Evolutionary conservation across 75 land plant genomes (phyloP).

Genomic region (Pinus tabuliformis): DNA sequence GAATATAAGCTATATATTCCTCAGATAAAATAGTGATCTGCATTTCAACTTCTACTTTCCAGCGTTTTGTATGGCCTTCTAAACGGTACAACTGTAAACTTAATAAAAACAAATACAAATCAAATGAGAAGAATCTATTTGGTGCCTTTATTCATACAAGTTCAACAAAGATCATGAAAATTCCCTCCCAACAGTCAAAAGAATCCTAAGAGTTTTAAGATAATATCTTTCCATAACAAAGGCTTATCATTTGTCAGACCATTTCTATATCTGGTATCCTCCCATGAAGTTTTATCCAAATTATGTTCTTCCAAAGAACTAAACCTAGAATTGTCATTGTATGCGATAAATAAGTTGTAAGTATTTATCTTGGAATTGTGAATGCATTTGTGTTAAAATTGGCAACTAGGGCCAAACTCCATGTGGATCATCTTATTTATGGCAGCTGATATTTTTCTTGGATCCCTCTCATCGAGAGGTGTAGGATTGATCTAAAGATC

Average conservation of each 20-base stretch:
- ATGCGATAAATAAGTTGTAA: not conserved
- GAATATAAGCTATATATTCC: not conserved
- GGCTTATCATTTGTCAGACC: not conserved
- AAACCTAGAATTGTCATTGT: not conserved
- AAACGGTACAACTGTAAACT: not conserved
- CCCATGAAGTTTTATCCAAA: not conserved
- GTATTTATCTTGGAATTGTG: too few species aligned
- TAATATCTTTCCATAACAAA: not conserved
- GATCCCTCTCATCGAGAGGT: too few species aligned
- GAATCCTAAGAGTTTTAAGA: not conserved
- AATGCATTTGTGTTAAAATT: not conserved
- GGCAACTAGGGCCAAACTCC: too few species aligned
- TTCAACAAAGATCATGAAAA: too few species aligned
- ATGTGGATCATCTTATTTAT: too few species aligned
- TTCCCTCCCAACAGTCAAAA: not conserved
- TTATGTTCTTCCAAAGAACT: not conserved
- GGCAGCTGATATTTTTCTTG: too few species aligned
- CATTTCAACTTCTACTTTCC: not conserved
- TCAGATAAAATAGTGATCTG: not conserved
- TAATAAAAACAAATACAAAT: not conserved
- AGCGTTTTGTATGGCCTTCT: not conserved
- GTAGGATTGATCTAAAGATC: too few species aligned
- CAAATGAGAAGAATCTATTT: not conserved
- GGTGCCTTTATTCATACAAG: not conserved
- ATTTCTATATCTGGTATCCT: not conserved